A percentile compares a stretch with the other conserved stretches of the same genome.
Conservation (phyloP, 768 basidiomycete genomes). For the Strobilomyces dryophilus region DNA sequence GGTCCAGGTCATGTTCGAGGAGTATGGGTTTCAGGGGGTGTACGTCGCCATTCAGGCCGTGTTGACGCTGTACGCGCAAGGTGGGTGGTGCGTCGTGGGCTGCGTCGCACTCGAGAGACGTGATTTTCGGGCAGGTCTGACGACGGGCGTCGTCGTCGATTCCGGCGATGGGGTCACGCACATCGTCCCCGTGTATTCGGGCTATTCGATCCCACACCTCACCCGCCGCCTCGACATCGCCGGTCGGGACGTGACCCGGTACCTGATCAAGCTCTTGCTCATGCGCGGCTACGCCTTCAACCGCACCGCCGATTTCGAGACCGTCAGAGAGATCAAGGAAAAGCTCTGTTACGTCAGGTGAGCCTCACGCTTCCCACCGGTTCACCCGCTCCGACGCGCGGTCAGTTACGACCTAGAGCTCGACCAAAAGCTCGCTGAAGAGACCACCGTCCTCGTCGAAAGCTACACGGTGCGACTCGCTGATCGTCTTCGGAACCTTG, state of each 20-base stretch:
- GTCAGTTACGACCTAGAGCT: conserved; percentile 92
- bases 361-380: too few species aligned
- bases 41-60: conserved; percentile 99
- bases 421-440: conserved; percentile 89
- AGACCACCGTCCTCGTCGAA: conserved; percentile 95
- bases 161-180: conserved; percentile 99
- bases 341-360: conserved; percentile 97
- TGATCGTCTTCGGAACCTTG: not conserved
- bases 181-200: conserved; percentile 98
- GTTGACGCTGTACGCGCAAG: conserved; percentile 96
- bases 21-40: conserved; percentile 92
- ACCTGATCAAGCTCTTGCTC: conserved; percentile 97
- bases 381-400: too few species aligned
- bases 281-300: conserved; percentile 99
- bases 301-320: conserved; percentile 98
- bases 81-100: conserved; percentile 59
- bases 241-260: conserved; percentile 96
- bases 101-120: too few species aligned
- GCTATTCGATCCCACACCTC: conserved; percentile 92
- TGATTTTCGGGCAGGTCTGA: conserved; percentile 69
- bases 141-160: conserved; percentile 98
- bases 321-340: conserved; percentile 98
- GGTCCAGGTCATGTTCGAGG: conserved; percentile 99
- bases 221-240: conserved; percentile 95
- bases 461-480: conserved; percentile 82